Percentiles rank a stretch among this genome's conserved stretches.
Conservation (phyloP, 1,139 yeast species). For the Kodamaea arcana region DNA sequence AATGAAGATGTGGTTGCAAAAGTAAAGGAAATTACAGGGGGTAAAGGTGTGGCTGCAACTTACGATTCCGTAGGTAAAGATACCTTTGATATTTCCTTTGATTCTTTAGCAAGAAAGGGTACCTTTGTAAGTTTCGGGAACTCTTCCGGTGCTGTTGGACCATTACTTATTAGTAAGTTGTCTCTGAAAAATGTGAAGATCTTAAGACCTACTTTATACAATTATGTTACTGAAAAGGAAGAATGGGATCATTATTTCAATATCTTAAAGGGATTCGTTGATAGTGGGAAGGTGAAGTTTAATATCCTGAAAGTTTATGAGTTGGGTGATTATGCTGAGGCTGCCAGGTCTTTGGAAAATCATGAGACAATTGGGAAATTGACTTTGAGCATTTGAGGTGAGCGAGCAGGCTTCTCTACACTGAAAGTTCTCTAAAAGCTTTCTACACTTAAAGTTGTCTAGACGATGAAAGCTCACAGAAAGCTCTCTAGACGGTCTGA, state of each 20-base stretch:
- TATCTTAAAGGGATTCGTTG: conserved; percentile 41
- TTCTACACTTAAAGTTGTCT: no score
- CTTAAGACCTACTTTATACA: conserved; percentile 58
- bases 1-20: conserved; percentile 53
- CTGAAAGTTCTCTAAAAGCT: no score
- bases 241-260: conserved; percentile 57
- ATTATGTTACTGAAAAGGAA: conserved; percentile 48
- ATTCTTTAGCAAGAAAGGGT: conserved; percentile 66
- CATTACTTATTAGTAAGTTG: conserved; percentile 49
- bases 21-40: conserved; percentile 64
- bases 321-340: conserved; percentile 60
- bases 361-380: conserved; percentile 80
- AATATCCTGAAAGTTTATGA: conserved; percentile 53
- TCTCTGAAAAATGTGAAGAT: conserved; percentile 60
- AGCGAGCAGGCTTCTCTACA: no score
- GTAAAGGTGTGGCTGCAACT: conserved; percentile 67
- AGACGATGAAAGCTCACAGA: no score
- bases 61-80: conserved; percentile 84
- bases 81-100: conserved; percentile 63
- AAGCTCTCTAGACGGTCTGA: no score
- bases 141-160: conserved; percentile 81
- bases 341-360: conserved; percentile 63
- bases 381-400: no score
- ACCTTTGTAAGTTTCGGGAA: conserved; percentile 76
- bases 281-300: conserved; percentile 48